Conservation (phyloP, 140 eudicot species). For the Bidens hawaiensis region DNA sequence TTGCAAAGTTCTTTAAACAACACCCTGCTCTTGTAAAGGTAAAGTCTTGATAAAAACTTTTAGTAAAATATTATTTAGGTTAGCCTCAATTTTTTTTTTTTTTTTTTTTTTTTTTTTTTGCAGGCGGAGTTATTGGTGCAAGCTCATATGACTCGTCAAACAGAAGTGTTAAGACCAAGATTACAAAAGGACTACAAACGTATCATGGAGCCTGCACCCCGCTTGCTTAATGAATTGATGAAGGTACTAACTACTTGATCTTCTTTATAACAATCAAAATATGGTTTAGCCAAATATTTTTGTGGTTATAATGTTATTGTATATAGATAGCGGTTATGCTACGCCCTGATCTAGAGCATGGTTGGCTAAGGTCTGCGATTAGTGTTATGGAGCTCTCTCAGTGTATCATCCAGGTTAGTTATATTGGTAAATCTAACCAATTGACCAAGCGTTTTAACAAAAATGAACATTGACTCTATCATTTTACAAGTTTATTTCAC, state of each 20-base stretch:
- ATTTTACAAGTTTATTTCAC: neutral
- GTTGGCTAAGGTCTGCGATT: constrained; percentile 89
- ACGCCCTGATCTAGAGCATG: constrained; percentile 76
- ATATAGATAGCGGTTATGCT: constrained; percentile 81
- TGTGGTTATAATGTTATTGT: neutral
- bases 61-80: neutral
- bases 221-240: constrained; percentile 82
- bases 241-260: constrained; percentile 50
- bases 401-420: constrained; percentile 86
- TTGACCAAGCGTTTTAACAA: too few relatives aligned
- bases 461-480: too few relatives aligned
- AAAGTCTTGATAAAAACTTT: constrained; percentile 3
- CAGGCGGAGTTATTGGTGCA: constrained; percentile 84
- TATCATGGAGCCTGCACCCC: constrained; percentile 73
- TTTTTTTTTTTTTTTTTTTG: neutral
- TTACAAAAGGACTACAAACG: constrained; percentile 61
- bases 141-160: constrained; percentile 71
- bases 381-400: constrained; percentile 90
- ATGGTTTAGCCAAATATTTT: neutral
- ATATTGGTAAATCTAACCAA: too few relatives aligned
- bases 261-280: neutral
- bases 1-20: constrained; percentile 89
- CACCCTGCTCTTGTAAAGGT: constrained; percentile 89
- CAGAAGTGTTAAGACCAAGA: constrained; percentile 50
- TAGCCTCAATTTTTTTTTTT: neutral